These are phyloP conservation scores for Boletus fagicola DNA, from an alignment of 768 basidiomycete species.

Conservation along the genomic window DNA sequence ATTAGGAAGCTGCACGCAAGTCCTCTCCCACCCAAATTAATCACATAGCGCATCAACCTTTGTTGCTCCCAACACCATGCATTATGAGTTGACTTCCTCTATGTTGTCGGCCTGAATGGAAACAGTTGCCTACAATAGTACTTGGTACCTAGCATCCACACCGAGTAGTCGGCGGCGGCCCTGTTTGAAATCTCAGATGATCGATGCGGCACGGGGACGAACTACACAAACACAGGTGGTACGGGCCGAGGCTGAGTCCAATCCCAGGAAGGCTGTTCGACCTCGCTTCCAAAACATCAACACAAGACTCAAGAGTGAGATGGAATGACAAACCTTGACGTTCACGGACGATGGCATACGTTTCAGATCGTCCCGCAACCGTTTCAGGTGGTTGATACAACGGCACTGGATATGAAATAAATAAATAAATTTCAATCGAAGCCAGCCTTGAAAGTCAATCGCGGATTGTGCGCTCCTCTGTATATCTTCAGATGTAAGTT, in stretches of 20 bases:
- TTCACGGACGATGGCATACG: not conserved
- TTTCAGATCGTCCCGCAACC: not conserved
- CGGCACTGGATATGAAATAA: not conserved
- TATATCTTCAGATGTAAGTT: not conserved
- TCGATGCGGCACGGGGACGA: not conserved
- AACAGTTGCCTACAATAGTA: too few relatives aligned
- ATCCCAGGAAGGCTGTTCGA: not conserved
- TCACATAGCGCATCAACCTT: too few relatives aligned
- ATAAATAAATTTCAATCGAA: not conserved
- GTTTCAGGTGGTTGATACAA: slow-evolving; percentile 1
- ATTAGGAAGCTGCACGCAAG: not conserved
- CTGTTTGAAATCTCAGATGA: too few relatives aligned
- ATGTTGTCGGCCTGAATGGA: too few relatives aligned
- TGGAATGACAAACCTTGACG: not conserved
- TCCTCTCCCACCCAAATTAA: not conserved
- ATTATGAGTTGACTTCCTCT: too few relatives aligned
- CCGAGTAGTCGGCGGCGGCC: too few relatives aligned
- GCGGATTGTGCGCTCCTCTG: not conserved
- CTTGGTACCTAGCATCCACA: too few relatives aligned
- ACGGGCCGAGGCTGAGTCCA: too few relatives aligned
- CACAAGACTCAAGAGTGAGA: not conserved
- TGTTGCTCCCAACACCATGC: too few relatives aligned
- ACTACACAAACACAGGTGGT: too few relatives aligned
- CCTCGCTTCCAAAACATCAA: not conserved
- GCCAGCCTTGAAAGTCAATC: not conserved